A percentile compares a stretch with the other conserved stretches of the same genome.
Evolutionary conservation across 371 early-diverging fungal species (phyloP).

Genomic region (Saksenaea oblongispora): DNA sequence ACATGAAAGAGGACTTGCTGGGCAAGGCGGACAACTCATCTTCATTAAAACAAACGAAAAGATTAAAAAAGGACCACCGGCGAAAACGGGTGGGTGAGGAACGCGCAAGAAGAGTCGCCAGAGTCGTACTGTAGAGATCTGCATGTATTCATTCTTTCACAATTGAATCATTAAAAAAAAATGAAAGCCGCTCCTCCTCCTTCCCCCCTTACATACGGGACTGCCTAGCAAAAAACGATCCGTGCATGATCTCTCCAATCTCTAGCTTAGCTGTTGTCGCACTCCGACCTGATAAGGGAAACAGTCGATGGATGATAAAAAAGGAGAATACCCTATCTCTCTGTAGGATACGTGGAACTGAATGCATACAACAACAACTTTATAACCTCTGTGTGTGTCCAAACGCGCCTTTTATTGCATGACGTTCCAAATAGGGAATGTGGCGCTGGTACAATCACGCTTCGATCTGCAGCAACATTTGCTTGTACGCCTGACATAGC

Average conservation of each 20-base stretch:
- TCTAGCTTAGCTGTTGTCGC: background rate
- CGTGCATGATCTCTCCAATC: too few relatives aligned
- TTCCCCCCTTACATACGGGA: too few relatives aligned
- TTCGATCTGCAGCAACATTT: conserved; percentile 37
- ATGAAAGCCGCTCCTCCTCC: too few relatives aligned
- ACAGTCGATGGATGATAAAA: background rate
- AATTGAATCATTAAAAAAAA: background rate
- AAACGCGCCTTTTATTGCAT: too few relatives aligned
- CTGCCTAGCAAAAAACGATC: too few relatives aligned
- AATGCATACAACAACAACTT: too few relatives aligned
- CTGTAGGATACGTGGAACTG: too few relatives aligned
- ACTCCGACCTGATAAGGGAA: background rate
- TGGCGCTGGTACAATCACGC: background rate
- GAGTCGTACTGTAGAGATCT: background rate
- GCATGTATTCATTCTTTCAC: background rate
- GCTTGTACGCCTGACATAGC: conserved; percentile 34
- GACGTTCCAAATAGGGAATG: too few relatives aligned
- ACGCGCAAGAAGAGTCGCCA: background rate
- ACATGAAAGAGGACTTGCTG: conserved; percentile 17
- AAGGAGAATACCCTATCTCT: too few relatives aligned
- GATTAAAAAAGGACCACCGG: background rate
- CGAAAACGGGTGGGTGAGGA: background rate
- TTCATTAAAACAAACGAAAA: background rate
- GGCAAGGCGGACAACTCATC: background rate
- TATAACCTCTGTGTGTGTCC: too few relatives aligned